These are phyloP conservation scores for Lactarius hengduanensis DNA, from an alignment of 768 basidiomycete genomes.

Conservation along the genomic window DNA sequence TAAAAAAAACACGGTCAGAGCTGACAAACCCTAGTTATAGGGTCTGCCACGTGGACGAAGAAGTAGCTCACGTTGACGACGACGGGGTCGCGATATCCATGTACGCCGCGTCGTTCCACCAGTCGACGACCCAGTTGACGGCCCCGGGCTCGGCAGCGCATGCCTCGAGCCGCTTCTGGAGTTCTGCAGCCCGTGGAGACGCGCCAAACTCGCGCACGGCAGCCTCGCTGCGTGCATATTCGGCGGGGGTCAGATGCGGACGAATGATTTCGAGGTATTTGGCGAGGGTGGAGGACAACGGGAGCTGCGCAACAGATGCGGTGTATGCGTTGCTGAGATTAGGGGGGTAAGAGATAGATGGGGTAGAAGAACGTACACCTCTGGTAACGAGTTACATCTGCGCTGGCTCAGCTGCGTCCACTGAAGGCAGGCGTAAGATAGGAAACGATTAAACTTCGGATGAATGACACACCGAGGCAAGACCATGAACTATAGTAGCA, in stretches of 20 bases:
- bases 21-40: background rate
- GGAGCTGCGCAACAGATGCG: background rate
- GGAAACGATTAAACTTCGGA: too few species aligned
- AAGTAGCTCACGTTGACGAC: conserved; percentile 94
- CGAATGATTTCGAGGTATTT: conserved; percentile 88
- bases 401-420: too few species aligned
- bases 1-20: too few species aligned
- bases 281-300: conserved; percentile 73
- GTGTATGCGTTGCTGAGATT: too few species aligned
- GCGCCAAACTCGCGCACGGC: conserved; percentile 66
- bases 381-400: too few species aligned
- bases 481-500: too few species aligned
- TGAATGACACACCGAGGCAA: too few species aligned
- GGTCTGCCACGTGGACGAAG: conserved; percentile 82
- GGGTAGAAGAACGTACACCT: too few species aligned
- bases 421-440: too few species aligned
- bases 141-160: conserved; percentile 60
- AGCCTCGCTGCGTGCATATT: conserved; percentile 56
- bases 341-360: too few species aligned
- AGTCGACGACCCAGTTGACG: conserved; percentile 89
- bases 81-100: conserved; percentile 88
- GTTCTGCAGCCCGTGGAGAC: conserved; percentile 63
- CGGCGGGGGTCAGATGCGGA: conserved; percentile 68
- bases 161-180: conserved; percentile 76
- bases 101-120: conserved; percentile 97